Evolutionary conservation across 345 rosid genomes (phyloP), one percentile per base, ranked within the genome.

Genomic region (Pugionium cornutum): DNA sequence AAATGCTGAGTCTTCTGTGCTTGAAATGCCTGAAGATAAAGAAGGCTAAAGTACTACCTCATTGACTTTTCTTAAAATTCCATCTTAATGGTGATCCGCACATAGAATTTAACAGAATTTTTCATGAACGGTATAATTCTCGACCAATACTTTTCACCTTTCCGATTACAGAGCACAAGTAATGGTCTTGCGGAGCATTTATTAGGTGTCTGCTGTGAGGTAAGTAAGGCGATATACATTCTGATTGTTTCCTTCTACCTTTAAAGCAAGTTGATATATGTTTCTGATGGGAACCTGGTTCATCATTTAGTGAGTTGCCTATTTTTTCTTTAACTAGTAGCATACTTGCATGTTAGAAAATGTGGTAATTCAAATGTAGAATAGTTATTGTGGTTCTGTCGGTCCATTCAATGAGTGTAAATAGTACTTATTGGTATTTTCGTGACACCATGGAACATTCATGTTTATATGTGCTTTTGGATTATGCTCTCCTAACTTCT

Each of bases 11-110:
- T 79, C 74, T 85, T 46, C 32, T 94, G 43, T 94, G 99, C 81
- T 79, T 94, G 72, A 94, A 86, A 63, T 94, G 97, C 78, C 75
- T 94, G 55, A 90, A 85, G 77, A 30, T 90, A 82, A 90, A 82
- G 79, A 83, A 70, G 76, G 77, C 64, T 71, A 85, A 90, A 91
- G 99, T 92, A 80, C 32, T 47, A 48, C 34, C 56, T 59, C 59
- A 6, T 26, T 37, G 39, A 25, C 48, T 68, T 30, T 44, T 54
- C 40, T 26, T 26, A 55, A 18, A 45, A 36, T 28, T 49, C 29
- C 9, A 51, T 64, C 55, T 53, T 26, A 10, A 34, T 36, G 47
- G 58, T 47, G 58, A 46, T 37, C 31, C 25, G 45, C 39, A 37
- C 67, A 45, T 66, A 40, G 35, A 40, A 45, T 35, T 65, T 28